Evolutionary conservation across 306 rosid species (phyloP), one percentile per base, ranked within the genome.

Genomic region (Castanea sativa): DNA sequence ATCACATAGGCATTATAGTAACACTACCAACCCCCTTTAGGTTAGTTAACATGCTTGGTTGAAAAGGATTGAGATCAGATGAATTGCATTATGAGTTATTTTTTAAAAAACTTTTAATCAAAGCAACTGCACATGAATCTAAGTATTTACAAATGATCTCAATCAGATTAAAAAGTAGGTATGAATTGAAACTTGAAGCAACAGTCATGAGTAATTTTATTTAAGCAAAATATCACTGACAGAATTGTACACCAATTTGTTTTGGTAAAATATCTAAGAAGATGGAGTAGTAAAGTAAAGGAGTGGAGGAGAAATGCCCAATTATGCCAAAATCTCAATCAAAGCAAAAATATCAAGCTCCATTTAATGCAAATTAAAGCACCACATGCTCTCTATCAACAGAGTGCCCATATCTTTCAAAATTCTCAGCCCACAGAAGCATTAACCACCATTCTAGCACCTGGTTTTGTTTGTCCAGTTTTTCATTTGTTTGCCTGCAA

Each of bases 361-460:
- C 15, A 67, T 30, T 67, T 16, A 60, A 12, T 60, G 67, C 79
- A 80, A 80, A 51, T 77, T 68, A 60, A 51, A 73, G 51, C 56
- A 63, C 74, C 80, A 52, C 80, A 80, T 67, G 73, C 30, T 20
- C 30, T 23, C 4, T 27, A 23, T 49, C 32, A 58, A 3, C 65
- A 10, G 5, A 58, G 1, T 9, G 27, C 52, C 75, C 79, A 23
- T 38, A 59, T 61, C 77, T 23, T 78, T 73, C 6, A 56, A 29
- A 55, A 56, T 29, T 70, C 60, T n/a, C 80, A 69, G 85, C 87
- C 85, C 87, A 84, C 87, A 84, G 85, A 73, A 71, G 87, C 67
- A 61, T 21, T 57, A 72, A 67, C 76, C 81, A 23, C 57, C 52
- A 49, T 38, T 41, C 15, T 72, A 81, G 88, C 88, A 85, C 85